phyloP scores from a whole-genome alignment of 202 grass and related monocot genomes.

The Setaria italica region DNA sequence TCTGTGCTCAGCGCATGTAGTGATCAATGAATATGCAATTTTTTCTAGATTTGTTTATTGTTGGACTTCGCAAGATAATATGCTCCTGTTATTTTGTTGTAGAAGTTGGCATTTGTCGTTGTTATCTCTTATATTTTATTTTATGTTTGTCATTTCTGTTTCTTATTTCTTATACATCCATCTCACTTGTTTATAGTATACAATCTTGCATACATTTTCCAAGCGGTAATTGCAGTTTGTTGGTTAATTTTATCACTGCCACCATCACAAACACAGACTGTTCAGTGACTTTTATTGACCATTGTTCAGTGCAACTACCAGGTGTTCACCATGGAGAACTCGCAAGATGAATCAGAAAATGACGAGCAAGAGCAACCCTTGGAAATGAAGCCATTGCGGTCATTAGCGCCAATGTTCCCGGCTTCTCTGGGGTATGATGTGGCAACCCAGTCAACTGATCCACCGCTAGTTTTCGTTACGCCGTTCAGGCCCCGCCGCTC shows the following conservation, averaged over 20 bases:
- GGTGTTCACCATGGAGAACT: conserved; percentile 39
- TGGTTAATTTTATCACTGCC: background rate
- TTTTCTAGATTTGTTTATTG: conserved; percentile 22
- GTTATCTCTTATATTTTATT: background rate
- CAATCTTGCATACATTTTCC: background rate
- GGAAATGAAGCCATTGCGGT: conserved; percentile 58
- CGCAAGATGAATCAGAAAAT: conserved; percentile 32
- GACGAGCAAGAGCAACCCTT: conserved; percentile 24
- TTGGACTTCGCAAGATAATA: background rate
- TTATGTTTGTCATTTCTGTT: background rate
- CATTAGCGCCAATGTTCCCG: conserved; percentile 63
- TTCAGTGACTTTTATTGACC: conserved; percentile 1
- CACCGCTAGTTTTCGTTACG: conserved; percentile 42
- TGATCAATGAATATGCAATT: conserved; percentile 14
- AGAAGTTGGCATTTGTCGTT: background rate
- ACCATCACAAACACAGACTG: background rate
- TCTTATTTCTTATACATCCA: background rate
- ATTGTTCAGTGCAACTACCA: background rate
- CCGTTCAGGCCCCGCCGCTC: conserved; percentile 37
- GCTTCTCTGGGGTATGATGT: conserved; percentile 41
- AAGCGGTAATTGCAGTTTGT: background rate
- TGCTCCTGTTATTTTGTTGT: conserved; percentile 5
- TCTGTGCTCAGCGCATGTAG: background rate
- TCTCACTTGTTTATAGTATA: background rate
- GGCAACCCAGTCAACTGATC: conserved; percentile 40